Evolutionary conservation across 768 basidiomycete genomes (phyloP), one percentile per base, ranked within the genome.

Genomic region (Lactarius vividus): DNA sequence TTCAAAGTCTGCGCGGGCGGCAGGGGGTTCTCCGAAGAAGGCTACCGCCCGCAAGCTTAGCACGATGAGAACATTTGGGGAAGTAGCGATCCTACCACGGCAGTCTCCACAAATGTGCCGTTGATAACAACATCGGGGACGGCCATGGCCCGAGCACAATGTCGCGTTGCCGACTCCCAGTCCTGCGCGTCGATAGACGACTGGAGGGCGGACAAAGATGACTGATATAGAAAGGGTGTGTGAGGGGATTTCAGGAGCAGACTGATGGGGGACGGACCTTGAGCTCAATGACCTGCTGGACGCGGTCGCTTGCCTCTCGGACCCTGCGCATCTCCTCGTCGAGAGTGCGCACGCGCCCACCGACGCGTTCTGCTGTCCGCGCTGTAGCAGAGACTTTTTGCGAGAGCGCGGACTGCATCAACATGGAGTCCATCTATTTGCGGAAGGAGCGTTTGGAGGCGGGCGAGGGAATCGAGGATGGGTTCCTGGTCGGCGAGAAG

Each of bases 321-420:
- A 99, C 91, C 62, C 94, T 82, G 20, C 87, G 82, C 88, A 98
- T 96, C 79, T 98, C 94, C 74, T 94, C 89, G 74, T 99, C 97
- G 53, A 99, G 82, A 6, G 85, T 82, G 33, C 90, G 82, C 28
- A 99, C 97, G 57, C 89, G 88, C 37, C 93, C 91, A n/a, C 96
- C 94, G 9, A 99, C 91, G 57, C 96, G 82, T 71, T 95, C 88
- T 13, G 90, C 92, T 13, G 89, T 96, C 69, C 84, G 80, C 1
- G 88, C 91, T 1, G 90, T 94, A n/a, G 77, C 79, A 5, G 83
- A 83, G 18, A 94, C 92, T 64, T 82, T 88, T 4, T 74, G 71
- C 16, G 81, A 77, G 18, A 93, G 80, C 2, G 82, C 69, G 3
- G 73, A 75, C 1, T n/a, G 91, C 85, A 57, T 93, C 88, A 4